Conservation (phyloP, 306 rosid genomes). For the Corylus americana region DNA sequence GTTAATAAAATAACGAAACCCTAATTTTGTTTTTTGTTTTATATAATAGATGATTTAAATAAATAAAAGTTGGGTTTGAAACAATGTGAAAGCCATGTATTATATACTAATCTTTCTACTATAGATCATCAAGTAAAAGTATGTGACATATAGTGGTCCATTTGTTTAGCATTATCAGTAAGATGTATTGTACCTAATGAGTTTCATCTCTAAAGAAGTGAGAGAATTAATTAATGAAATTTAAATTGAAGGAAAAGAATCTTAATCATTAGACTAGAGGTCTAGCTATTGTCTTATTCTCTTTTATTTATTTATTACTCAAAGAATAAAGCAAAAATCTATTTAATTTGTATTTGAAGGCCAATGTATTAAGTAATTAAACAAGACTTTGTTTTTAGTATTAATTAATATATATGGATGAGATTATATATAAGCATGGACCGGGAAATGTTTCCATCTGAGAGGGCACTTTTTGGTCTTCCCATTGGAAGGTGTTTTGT, state of each 20-base stretch:
- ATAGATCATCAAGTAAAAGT: too few species aligned
- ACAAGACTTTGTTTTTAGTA: conserved; percentile 7
- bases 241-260: not conserved
- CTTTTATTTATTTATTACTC: not conserved
- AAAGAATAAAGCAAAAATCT: not conserved
- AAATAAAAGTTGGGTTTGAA: too few species aligned
- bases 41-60: too few species aligned
- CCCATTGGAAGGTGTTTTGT: conserved; percentile 68
- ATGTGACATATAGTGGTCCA: not conserved
- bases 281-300: not conserved
- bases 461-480: conserved; percentile 65
- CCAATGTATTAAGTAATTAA: not conserved
- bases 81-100: too few species aligned
- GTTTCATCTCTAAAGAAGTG: not conserved
- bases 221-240: not conserved
- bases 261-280: not conserved
- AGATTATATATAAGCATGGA: conserved; percentile 34
- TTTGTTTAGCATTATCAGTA: not conserved
- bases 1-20: too few species aligned
- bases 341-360: not conserved
- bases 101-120: too few species aligned
- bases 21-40: too few species aligned
- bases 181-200: not conserved
- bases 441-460: conserved; percentile 52
- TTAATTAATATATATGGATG: conserved; percentile 20